A percentile compares a stretch with the other conserved stretches of the same genome.
Conservation (phyloP, 2,329 filamentous ascomycete species). For the Sclerotinia sclerotiorum region DNA sequence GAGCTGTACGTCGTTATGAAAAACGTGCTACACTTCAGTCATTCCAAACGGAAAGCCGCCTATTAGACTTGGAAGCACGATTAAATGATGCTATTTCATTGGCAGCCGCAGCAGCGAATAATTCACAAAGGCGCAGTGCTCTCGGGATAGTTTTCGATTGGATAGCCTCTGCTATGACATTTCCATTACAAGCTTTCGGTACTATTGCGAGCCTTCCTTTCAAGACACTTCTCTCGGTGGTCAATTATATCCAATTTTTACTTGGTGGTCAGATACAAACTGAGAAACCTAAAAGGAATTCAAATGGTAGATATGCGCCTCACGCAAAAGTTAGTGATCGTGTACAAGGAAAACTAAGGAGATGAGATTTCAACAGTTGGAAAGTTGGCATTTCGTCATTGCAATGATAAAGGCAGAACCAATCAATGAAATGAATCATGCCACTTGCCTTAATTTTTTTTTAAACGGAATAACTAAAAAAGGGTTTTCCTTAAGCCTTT, state of each 20-base stretch:
- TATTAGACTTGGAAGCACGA: conserved; percentile 68
- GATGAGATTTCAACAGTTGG: conserved; percentile 21
- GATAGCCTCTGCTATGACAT: conserved; percentile 33
- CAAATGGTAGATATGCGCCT: conserved; percentile 30
- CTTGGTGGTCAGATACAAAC: conserved; percentile 24
- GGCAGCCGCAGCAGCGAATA: conserved; percentile 69
- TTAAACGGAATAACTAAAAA: not conserved
- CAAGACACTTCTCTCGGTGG: conserved; percentile 28
- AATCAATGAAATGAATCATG: conserved; percentile 11
- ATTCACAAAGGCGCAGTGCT: conserved; percentile 29
- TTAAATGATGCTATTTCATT: conserved; percentile 76
- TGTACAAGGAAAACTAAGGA: conserved; percentile 30
- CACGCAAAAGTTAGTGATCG: conserved; percentile 25
- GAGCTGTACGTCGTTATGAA: conserved; percentile 87
- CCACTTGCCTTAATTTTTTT: not conserved
- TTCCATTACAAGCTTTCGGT: conserved; percentile 36
- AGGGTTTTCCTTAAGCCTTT: not conserved
- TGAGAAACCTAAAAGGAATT: conserved; percentile 25
- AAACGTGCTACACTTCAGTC: conserved; percentile 78
- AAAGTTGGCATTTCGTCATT: conserved; percentile 14
- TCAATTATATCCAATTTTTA: conserved; percentile 31
- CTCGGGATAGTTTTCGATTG: conserved; percentile 36
- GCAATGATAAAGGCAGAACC: not conserved
- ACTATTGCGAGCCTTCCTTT: conserved; percentile 34
- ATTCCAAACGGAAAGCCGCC: conserved; percentile 72